Evolutionary conservation across 164 flowering plant species (phyloP), one percentile per base, ranked within the genome.

Genomic region (Magnolia changhungtana): DNA sequence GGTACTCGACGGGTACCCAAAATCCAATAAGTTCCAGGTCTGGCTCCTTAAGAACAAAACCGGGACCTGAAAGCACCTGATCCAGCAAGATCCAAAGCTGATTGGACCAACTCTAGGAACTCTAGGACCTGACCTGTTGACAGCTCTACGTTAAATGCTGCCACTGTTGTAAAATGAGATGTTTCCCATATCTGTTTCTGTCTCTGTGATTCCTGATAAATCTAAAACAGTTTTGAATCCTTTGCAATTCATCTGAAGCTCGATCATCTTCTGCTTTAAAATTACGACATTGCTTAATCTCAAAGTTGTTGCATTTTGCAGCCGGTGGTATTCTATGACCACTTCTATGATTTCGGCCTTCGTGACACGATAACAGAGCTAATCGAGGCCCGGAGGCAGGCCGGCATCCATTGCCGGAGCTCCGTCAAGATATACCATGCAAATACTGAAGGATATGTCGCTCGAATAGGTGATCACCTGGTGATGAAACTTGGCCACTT

Each of bases 301-400:
- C 18, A 66, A 52, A 66, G 50, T 13, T 75, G 18, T 64, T 72
- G 27, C 50, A 20, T 72, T 72, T 63, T 83, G 84, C 90, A 89
- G 92, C 90, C 92, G 51, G 84, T 81, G 8, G 72, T 88, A 52
- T 90, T 88, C 74, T 88, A 88, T 29, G 91, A 90, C 65, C 93
- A 90, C 61, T 86, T 90, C 77, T 88, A 87, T 72, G 91, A 88
- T 80, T 90, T 87, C 78, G 90, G 91, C 19, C 78, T 88, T 66
- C 90, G 80, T 2, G 89, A 86, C n/a, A 73, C 82, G 58, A 85
- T 87, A 70, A 80, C 82, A 7, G 88, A 89, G 78, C 73, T 89
- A 63, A 85, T 87, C 21, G 90, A 84, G 77, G 85, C 85, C 52
- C 78, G 93, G 59, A 82, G 78, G 72, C 80, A 83, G 63, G 89